Base-by-base conservation (phyloP, 768 basidiomycete genomes). In the Cystobasidium ongulense region DNA sequence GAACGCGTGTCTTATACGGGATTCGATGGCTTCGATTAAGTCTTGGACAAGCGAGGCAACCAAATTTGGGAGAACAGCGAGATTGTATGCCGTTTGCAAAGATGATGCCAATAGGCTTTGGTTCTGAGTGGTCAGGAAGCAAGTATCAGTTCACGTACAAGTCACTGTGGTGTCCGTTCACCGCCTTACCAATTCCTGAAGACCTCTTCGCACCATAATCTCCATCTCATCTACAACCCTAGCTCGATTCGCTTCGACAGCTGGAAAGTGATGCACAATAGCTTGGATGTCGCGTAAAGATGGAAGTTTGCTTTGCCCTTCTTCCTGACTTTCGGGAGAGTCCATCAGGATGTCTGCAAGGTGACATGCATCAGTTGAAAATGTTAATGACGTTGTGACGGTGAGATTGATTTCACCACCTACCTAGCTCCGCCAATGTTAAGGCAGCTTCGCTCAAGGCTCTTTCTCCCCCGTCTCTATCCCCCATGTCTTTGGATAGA, bases 61-160 rank as follows among this genome's bases (percentile, higher is more conserved):
- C 5, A 97, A 85, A 29, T 87, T 85, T 0, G 95, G 90, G 13
- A 99, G 84, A 18, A 90, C 86, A 33, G 89, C 85, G 17, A 99
- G 86, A 80, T 97, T 99, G 81, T 92, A 90, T 2, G 95, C 93
- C 0, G 92, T 97, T 84, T 98, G 96, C 15, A 99, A 84, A 0
- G 95, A 92, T 0, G 92, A 93, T 0, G 94, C 92, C 0, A 99
- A 85, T 21, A 95, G 82, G 0, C 92, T 87, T 82, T 91, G 92
- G 78, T 98, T 90, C 93, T 96, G 27, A 23, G 15, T 23, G 39
- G 52, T 7, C 35, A 53, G 46, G 18, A 23, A 36, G 76, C 43
- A 70, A 21, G 72, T 33, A 61, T 61, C 29, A 38, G 76, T 52
- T 66, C 67, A 73, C 64, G 46, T 21, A 75, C 31, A 59, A 29